Evolutionary conservation across 2,329 filamentous ascomycete genomes (phyloP).

Genomic region (Lizonia empirigonia): DNA sequence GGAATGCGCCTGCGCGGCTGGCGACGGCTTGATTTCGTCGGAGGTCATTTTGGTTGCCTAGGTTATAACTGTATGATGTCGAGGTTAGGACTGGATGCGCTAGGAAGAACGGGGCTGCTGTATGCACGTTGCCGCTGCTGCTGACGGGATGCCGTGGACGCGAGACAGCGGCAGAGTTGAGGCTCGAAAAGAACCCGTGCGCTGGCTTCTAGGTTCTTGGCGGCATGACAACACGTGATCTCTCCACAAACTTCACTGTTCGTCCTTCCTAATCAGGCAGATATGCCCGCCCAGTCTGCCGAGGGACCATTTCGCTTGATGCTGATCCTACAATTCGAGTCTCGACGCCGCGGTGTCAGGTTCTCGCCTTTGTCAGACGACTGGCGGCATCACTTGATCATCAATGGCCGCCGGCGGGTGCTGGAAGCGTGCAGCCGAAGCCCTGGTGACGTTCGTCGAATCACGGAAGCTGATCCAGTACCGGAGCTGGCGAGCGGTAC

Average conservation of each 20-base stretch:
- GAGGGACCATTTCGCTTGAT: slow-evolving; percentile 7
- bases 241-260: background rate
- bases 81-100: slow-evolving; percentile 25
- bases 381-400: slow-evolving; percentile 4
- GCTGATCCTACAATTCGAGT: slow-evolving; percentile 1
- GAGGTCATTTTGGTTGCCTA: slow-evolving; percentile 23
- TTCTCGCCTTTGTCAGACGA: background rate
- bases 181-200: slow-evolving; percentile 9
- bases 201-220: slow-evolving; percentile 11
- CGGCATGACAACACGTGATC: slow-evolving; percentile 15
- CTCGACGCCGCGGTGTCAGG: slow-evolving; percentile 4
- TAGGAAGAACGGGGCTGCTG: slow-evolving; percentile 19
- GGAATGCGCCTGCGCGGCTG: slow-evolving; percentile 16
- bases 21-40: slow-evolving; percentile 20
- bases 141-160: slow-evolving; percentile 10
- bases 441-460: background rate
- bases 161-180: slow-evolving; percentile 9
- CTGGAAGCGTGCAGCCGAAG: slow-evolving; percentile 1
- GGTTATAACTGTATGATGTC: slow-evolving; percentile 18
- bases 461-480: slow-evolving; percentile 2
- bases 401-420: background rate
- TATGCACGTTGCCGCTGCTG: slow-evolving; percentile 24
- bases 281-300: background rate
- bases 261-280: slow-evolving; percentile 10
- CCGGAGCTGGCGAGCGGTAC: slow-evolving; percentile 10